Conservation (phyloP, 2,329 filamentous ascomycete genomes). For the Fusarium denticulatum region DNA sequence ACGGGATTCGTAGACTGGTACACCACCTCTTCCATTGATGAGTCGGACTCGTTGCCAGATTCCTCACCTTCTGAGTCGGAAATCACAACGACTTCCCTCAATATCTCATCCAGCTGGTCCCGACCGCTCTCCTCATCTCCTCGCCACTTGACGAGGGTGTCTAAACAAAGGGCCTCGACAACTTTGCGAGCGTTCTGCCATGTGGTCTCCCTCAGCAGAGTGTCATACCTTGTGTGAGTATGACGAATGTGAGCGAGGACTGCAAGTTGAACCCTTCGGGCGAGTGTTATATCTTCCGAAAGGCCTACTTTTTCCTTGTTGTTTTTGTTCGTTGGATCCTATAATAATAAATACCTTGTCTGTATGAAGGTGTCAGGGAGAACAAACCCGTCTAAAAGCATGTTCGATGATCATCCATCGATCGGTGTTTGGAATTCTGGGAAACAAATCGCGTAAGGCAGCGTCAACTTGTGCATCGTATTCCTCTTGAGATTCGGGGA, state of each 20-base stretch:
- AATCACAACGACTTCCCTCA: conserved; percentile 73
- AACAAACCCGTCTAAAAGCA: conserved; percentile 69
- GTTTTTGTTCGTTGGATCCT: conserved; percentile 63
- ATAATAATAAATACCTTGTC: conserved; percentile 24
- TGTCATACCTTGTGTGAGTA: conserved; percentile 72
- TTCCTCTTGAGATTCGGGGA: conserved; percentile 67
- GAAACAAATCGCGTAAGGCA: conserved; percentile 71
- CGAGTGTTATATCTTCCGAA: conserved; percentile 64
- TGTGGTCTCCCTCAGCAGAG: conserved; percentile 65
- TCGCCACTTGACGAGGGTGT: conserved; percentile 76
- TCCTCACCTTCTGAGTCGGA: conserved; percentile 66
- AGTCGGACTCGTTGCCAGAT: conserved; percentile 51
- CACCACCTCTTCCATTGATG: conserved; percentile 42
- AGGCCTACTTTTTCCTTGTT: conserved; percentile 68
- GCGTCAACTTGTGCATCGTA: conserved; percentile 71
- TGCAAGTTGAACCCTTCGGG: conserved; percentile 71
- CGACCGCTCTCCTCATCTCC: conserved; percentile 75
- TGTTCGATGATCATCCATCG: conserved; percentile 70
- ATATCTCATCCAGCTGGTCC: conserved; percentile 73
- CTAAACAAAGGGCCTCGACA: conserved; percentile 69
- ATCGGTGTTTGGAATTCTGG: conserved; percentile 72
- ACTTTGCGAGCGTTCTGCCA: conserved; percentile 70
- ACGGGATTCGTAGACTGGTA: conserved; percentile 11
- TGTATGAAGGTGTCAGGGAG: neutral
- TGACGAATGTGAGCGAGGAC: conserved; percentile 74